Percentiles rank a stretch among this genome's conserved stretches.
Conservation (phyloP, 345 rosid genomes). For the Salix koriyanagi region DNA sequence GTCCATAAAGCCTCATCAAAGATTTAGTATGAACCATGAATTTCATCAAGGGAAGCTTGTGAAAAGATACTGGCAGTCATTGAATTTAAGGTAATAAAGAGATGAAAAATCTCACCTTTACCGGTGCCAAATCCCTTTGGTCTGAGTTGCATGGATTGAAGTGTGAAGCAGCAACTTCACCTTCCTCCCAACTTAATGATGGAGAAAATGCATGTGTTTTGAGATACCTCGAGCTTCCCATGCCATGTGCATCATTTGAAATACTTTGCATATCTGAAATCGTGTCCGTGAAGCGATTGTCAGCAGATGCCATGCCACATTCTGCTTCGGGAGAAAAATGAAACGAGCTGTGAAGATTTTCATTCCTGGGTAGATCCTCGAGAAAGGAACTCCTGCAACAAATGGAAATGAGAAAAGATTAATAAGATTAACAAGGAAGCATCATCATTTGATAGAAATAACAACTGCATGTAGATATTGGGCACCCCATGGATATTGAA, state of each 20-base stretch:
- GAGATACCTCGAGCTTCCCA: conserved; percentile 31
- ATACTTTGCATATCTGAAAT: conserved; percentile 27
- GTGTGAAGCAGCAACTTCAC: conserved; percentile 12
- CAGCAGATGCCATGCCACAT: conserved; percentile 10
- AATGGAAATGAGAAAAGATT: conserved; percentile 9
- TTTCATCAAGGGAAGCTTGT: not conserved
- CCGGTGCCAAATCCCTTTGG: not conserved
- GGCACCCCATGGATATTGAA: conserved; percentile 32
- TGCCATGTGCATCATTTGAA: conserved; percentile 9
- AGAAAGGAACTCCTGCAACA: conserved; percentile 45
- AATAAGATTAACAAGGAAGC: not conserved
- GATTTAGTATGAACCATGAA: not conserved
- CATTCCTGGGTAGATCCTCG: conserved; percentile 36
- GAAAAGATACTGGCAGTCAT: not conserved
- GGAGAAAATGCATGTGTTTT: conserved; percentile 33
- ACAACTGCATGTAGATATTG: not conserved
- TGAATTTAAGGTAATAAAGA: not conserved
- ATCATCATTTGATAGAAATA: not conserved
- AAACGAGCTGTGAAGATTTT: conserved; percentile 22
- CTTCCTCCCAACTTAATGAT: conserved; percentile 15
- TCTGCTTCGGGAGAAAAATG: conserved; percentile 29
- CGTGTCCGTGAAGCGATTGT: conserved; percentile 15
- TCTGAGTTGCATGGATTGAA: conserved; percentile 7
- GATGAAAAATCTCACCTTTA: conserved; percentile 27
- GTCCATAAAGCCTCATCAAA: not conserved